Conservation (phyloP, 2,329 filamentous ascomycete species). For the Piedraia hortae region DNA sequence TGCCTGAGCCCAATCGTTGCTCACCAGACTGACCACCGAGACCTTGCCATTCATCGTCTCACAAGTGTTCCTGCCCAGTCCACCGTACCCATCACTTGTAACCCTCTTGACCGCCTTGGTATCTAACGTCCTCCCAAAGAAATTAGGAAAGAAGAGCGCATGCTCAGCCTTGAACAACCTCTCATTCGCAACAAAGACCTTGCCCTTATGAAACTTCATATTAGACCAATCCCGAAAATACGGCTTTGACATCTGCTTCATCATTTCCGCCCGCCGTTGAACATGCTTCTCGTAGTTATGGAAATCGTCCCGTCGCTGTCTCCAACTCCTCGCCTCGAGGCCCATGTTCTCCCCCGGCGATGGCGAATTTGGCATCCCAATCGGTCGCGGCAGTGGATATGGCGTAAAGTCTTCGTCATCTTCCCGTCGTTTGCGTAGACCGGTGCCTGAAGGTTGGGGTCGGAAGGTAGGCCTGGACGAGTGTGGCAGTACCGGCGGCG, state of each 20-base stretch:
- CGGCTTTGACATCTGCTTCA: slow-evolving; percentile 49
- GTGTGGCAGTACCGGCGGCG: slow-evolving; percentile 2
- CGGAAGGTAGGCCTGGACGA: slow-evolving; percentile 3
- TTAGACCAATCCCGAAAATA: slow-evolving; percentile 95
- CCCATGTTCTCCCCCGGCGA: slow-evolving; percentile 57
- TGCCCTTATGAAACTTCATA: slow-evolving; percentile 56
- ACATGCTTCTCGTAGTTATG: slow-evolving; percentile 68
- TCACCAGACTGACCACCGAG: slow-evolving; percentile 41
- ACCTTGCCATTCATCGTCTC: slow-evolving; percentile 43
- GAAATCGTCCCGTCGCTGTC: slow-evolving; percentile 50
- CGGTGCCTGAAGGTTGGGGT: slow-evolving; percentile 3
- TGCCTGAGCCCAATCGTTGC: slow-evolving; percentile 57
- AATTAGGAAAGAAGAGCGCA: slow-evolving; percentile 81
- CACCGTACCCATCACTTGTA: slow-evolving; percentile 11
- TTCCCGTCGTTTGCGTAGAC: slow-evolving; percentile 6
- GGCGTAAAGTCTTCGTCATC: slow-evolving; percentile 21
- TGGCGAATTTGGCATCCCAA: slow-evolving; percentile 54
- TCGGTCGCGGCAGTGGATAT: slow-evolving; percentile 36
- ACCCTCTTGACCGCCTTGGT: slow-evolving; percentile 12
- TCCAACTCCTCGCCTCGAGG: slow-evolving; percentile 36
- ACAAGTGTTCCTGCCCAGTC: slow-evolving; percentile 37
- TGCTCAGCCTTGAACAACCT: slow-evolving; percentile 59
- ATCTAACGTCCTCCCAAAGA: slow-evolving; percentile 50
- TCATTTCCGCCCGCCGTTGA: slow-evolving; percentile 43
- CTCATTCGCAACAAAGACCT: slow-evolving; percentile 67